These are phyloP conservation scores for Crataegus laevigata DNA, from an alignment of 306 rosid species.

Conservation along the genomic window DNA sequence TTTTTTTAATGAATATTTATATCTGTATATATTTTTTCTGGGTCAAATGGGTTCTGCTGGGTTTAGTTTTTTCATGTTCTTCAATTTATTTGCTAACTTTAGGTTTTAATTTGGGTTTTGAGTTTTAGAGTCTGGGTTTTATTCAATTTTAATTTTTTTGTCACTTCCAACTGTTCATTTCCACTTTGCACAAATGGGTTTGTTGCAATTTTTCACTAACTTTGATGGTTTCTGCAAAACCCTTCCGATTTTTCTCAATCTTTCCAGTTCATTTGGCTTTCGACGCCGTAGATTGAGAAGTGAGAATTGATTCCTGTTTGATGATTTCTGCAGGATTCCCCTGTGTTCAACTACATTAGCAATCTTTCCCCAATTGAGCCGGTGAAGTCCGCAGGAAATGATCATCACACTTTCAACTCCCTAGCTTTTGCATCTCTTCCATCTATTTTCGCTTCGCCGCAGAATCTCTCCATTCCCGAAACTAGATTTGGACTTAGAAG, in stretches of 20 bases:
- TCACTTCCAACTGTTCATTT: neutral
- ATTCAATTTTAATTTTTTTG: neutral
- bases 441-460: slow-evolving; percentile 80
- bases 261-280: neutral
- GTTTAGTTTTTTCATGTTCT: neutral
- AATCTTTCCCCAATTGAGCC: slow-evolving; percentile 86
- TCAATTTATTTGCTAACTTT: neutral
- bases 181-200: neutral
- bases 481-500: slow-evolving; percentile 56
- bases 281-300: neutral
- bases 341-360: slow-evolving; percentile 64
- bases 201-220: neutral
- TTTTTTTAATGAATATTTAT: neutral
- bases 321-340: slow-evolving; percentile 68
- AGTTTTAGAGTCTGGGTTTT: neutral
- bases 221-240: neutral
- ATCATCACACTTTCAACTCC: slow-evolving; percentile 64
- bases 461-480: slow-evolving; percentile 42
- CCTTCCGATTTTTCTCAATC: neutral
- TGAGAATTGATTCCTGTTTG: neutral
- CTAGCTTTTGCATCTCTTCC: slow-evolving; percentile 67
- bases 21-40: neutral
- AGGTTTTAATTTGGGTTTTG: neutral
- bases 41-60: neutral
- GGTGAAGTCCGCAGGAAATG: slow-evolving; percentile 34